A percentile compares a stretch with the other conserved stretches of the same genome.
Conservation (phyloP, 257 asterid species). For the Primulina tabacum region DNA sequence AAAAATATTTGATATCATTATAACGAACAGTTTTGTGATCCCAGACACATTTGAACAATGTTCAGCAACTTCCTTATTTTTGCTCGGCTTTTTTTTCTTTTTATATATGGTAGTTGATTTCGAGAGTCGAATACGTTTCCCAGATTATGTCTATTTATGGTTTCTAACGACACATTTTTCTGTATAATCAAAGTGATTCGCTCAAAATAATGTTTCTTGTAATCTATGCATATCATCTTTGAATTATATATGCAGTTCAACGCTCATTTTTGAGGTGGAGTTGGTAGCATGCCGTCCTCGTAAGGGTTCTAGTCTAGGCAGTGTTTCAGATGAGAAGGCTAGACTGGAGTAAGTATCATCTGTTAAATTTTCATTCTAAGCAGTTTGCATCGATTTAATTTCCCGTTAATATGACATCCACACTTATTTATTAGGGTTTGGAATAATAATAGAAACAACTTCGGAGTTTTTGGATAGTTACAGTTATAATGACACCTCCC, state of each 20-base stretch:
- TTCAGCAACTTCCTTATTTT: neutral
- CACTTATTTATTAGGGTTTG: neutral
- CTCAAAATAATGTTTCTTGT: constrained; percentile 1
- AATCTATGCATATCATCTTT: constrained; percentile 9
- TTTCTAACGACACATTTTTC: neutral
- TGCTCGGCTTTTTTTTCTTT: neutral
- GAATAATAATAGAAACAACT: neutral
- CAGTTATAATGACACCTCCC: neutral
- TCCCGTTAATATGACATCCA: neutral
- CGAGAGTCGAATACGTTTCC: neutral
- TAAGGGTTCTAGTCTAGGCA: constrained; percentile 84
- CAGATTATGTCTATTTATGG: neutral
- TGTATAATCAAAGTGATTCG: neutral
- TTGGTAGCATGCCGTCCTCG: constrained; percentile 93
- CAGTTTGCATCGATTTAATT: neutral
- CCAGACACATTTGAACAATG: neutral
- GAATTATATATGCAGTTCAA: constrained; percentile 54
- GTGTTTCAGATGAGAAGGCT: constrained; percentile 85
- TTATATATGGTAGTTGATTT: neutral
- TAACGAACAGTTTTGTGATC: neutral
- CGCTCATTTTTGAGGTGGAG: constrained; percentile 92
- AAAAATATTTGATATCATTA: neutral
- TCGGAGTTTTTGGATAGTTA: neutral
- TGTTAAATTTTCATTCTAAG: neutral
- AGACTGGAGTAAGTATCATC: constrained; percentile 77